Base-by-base conservation (phyloP, 106 monocot genomes). In the Dendrobium huoshanense region DNA sequence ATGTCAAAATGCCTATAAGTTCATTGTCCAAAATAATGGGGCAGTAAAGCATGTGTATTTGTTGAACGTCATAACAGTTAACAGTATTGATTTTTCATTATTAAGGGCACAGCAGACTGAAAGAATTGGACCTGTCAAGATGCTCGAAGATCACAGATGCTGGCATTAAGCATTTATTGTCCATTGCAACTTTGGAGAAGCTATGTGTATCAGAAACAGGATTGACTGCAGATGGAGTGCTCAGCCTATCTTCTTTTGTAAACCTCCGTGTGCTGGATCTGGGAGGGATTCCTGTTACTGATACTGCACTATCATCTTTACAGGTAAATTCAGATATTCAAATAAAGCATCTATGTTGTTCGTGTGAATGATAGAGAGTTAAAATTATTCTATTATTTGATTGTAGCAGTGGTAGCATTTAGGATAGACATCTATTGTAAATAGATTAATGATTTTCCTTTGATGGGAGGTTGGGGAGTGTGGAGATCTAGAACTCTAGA, bases 91-190 rank as follows among this genome's bases (percentile, higher is more conserved):
- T 77, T 73, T 61, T 77, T 55, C 67, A 74, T 18, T 33, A 75
- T 59, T 68, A 83, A 95, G 98, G 98, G 72, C 89, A 95, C 91
- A 75, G n/a, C 27, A 88, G 68, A 75, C 79, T 98, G 37, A 92
- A 89, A 75, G 95, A 95, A 76, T 81, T 99, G 85, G 86, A 99
- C 80, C 51, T 95, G 77, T 95, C 98, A 81, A 92, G 95, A 79
- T 98, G 93, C 87, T 85, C 84, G 9, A 99, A 88, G 84, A 83
- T 95, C 75, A 91, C 85, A 54, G 92, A 99, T 86, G 84, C 83
- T 78, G 91, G 92, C n/a, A 79, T 98, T 76, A 85, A 86, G 67
- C 92, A 93, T 77, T n/a, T 99, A 59, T 56, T 93, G 58, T 91
- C 98, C 42, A 88, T 90, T 85, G 10, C 85, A 84, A 89, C 77